A percentile compares a stretch with the other conserved stretches of the same genome.
phyloP scores from a whole-genome alignment of 2,329 filamentous ascomycete genomes.

The Emergomyces africanus region DNA sequence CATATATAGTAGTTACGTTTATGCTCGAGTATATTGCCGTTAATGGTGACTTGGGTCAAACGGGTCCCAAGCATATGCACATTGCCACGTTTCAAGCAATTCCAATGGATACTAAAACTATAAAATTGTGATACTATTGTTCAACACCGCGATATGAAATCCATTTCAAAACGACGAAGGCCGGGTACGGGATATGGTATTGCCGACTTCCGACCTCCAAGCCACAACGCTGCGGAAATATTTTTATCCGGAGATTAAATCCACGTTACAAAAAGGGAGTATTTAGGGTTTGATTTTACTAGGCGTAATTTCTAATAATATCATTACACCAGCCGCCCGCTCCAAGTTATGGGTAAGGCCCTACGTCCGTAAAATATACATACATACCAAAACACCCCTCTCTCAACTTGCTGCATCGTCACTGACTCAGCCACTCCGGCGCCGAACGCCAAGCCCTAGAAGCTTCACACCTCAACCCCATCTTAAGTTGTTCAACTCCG shows the following conservation, averaged over 20 bases:
- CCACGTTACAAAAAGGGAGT: not conserved
- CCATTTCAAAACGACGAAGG: no score
- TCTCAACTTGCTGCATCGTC: not conserved
- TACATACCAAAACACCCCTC: not conserved
- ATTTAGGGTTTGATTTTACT: not conserved
- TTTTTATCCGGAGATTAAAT: not conserved
- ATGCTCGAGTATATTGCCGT: not conserved
- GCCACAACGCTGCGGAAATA: not conserved
- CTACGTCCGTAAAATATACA: not conserved
- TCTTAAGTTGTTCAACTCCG: not conserved
- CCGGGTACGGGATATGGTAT: not conserved
- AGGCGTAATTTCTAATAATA: not conserved
- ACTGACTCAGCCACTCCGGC: not conserved
- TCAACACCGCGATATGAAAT: no score
- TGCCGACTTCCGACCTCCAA: not conserved
- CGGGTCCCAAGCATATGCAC: not conserved
- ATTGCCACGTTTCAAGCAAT: not conserved
- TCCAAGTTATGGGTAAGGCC: not conserved
- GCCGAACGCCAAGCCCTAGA: not conserved
- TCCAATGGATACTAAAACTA: no score
- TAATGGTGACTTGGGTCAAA: not conserved
- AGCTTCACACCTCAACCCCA: not conserved
- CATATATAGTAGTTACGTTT: not conserved
- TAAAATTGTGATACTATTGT: no score
- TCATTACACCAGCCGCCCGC: not conserved